Evolutionary conservation across 805 yeast genomes (phyloP), one percentile per base, ranked within the genome.

Genomic region (Monosporozyma aerobia): DNA sequence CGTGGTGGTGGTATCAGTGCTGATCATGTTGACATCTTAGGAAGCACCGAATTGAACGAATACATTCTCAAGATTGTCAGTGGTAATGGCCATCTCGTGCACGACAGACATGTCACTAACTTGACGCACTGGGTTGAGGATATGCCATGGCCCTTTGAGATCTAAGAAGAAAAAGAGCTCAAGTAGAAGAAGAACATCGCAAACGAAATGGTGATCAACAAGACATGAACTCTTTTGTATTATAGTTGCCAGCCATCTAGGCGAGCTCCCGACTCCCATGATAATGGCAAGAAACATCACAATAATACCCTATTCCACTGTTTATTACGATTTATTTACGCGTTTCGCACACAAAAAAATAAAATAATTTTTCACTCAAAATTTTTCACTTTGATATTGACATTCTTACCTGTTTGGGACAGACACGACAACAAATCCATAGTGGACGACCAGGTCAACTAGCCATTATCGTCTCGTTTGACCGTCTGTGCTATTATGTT

Each of bases 1-100:
- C 78, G 99, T 58, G 99, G 99, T 27, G 99, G 99, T 13, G 95
- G 97, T 10, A 87, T 86, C 65, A 92, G 97, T 0, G 97, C 98
- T 1, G 99, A 94, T 62, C 99, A 94, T 68, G 99, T 94, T 30
- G 99, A 94, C 65, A 90, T 94, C 47, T 74, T 94, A 47, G 99
- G 99, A 2, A 82, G 95, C 56, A 88, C 97, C 0, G 95, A 85
- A 63, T 73, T 94, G 65, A 94, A 94, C 65, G 99, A 94, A 63
- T 72, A 90, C 62, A 74, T 94, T 11, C 72, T 92, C 51, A 78
- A 79, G 56, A 89, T 94, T 16, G 97, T 90, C 1, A 75, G 87
- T 44, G 99, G 99, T 0, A 67, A 74, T 37, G 96, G 95, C 2
- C 80, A 80, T 48, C 67, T 73, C 19, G 86, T 94, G 53, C 72